Conservation (phyloP, 2,329 filamentous ascomycete genomes). For the Trichoderma guizhouense region DNA sequence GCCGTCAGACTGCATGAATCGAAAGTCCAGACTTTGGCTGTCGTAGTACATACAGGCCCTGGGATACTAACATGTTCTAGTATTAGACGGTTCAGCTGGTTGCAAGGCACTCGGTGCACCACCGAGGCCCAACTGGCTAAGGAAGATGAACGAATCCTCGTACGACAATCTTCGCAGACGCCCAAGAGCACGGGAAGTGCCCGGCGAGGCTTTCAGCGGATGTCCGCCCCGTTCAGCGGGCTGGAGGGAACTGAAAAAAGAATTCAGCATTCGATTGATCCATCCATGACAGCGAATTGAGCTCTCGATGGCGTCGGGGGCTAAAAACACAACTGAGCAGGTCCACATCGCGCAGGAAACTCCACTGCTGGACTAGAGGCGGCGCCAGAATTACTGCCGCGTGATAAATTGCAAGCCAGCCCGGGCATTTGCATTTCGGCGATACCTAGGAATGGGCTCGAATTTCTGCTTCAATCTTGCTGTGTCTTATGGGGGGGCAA, state of each 20-base stretch:
- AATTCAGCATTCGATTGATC: not conserved
- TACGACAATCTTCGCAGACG: not conserved
- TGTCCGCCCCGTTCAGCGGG: not conserved
- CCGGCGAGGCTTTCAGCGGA: not conserved
- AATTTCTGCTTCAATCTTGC: not conserved
- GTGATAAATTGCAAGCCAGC: not conserved
- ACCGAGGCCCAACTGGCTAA: not conserved
- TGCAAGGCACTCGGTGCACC: not conserved
- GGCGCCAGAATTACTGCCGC: constrained; percentile 13
- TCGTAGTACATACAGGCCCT: not conserved
- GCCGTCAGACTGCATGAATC: not conserved
- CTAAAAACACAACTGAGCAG: constrained; percentile 5
- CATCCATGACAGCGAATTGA: not conserved
- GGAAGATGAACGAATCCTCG: not conserved
- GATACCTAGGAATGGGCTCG: not conserved
- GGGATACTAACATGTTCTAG: not conserved
- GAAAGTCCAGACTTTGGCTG: not conserved
- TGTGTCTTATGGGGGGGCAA: not conserved
- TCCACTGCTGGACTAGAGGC: not conserved
- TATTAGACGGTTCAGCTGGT: not conserved
- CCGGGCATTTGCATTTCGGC: not conserved
- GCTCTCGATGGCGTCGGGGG: constrained; percentile 2
- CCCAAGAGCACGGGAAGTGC: not conserved
- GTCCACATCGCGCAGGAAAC: not conserved
- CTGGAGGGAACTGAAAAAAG: not conserved